Evolutionary conservation across 495 filamentous ascomycete genomes (phyloP), one percentile per base, ranked within the genome.

Genomic region (Extremus antarcticus): DNA sequence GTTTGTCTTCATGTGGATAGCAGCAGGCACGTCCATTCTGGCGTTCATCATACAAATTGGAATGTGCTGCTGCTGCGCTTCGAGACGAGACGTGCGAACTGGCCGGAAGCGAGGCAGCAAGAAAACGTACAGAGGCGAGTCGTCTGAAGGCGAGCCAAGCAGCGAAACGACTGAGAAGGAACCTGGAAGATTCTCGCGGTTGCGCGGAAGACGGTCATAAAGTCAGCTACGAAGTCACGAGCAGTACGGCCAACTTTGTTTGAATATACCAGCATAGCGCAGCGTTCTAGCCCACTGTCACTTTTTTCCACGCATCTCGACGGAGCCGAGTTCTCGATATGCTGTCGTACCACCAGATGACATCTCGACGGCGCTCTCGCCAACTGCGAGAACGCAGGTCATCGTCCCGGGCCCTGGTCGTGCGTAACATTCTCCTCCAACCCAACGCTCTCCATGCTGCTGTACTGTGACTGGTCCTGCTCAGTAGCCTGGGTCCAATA

Each of bases 1-100:
- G 89, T 78, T 94, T 63, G 83, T 73, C 1, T 41, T 21, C 60
- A 89, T 94, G 86, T 96, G 90, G 90, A 75, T 86, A 32, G 88
- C 83, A 0, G 74, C 78, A 0, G 84, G 70, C 0, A 84, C 83
- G 50, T 76, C 77, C 7, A 62, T 90, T 0, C 54, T 86, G 46
- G 82, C 81, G 0, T 92, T 84, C 61, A 65, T 88, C 13, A 67
- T 91, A 29, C 86, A 91, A 63, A 66, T 83, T 0, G 78, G 81
- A 2, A 73, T 87, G 69, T 83, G 81, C 61, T 95, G 90, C 63
- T 88, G 81, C 62, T 86, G 83, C 64, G 75, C 78, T 32, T 78
- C 74, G 25, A 66, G 74, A 54, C 63, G 83, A 56, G 83, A 86
- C 66, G 61, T 85, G 2, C 74, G 63, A 60, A 81, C 68, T 0